Percentiles rank a stretch among this genome's conserved stretches.
Evolutionary conservation across 2,329 filamentous ascomycete genomes (phyloP).

Genomic region (Simplicillium sp.): DNA sequence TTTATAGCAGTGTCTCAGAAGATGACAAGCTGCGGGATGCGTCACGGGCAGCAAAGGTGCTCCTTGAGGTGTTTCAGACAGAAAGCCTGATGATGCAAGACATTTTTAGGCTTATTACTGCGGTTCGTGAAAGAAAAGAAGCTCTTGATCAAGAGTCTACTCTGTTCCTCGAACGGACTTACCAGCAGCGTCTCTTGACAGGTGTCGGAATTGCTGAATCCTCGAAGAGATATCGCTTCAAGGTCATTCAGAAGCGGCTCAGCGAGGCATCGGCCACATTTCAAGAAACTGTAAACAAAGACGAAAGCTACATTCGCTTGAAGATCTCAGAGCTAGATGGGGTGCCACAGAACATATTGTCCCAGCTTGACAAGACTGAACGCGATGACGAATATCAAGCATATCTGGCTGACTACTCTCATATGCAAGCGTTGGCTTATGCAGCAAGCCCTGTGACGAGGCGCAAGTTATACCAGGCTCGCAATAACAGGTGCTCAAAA

Average conservation of each 20-base stretch:
- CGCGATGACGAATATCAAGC: neutral
- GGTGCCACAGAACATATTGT: neutral
- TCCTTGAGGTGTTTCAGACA: conserved; percentile 1
- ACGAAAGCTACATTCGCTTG: neutral
- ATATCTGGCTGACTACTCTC: neutral
- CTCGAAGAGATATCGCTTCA: neutral
- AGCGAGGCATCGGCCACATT: neutral
- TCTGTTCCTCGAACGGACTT: too few species aligned
- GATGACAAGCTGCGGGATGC: neutral
- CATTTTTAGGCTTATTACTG: neutral
- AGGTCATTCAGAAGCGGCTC: neutral
- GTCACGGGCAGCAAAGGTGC: neutral
- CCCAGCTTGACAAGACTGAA: neutral
- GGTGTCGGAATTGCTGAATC: neutral
- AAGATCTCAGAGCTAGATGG: neutral
- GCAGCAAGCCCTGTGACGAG: neutral
- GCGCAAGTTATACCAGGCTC: neutral
- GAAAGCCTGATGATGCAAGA: conserved; percentile 1
- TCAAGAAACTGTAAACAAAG: neutral
- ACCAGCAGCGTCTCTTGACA: neutral
- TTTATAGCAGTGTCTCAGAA: neutral
- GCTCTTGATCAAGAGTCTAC: neutral
- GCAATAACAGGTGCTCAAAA: neutral
- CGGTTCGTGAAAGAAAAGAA: neutral
- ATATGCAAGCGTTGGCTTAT: neutral